Percentiles rank a stretch among this genome's conserved stretches.
Conservation (phyloP, 805 yeast genomes). For the Saccharomycopsis microspora region DNA sequence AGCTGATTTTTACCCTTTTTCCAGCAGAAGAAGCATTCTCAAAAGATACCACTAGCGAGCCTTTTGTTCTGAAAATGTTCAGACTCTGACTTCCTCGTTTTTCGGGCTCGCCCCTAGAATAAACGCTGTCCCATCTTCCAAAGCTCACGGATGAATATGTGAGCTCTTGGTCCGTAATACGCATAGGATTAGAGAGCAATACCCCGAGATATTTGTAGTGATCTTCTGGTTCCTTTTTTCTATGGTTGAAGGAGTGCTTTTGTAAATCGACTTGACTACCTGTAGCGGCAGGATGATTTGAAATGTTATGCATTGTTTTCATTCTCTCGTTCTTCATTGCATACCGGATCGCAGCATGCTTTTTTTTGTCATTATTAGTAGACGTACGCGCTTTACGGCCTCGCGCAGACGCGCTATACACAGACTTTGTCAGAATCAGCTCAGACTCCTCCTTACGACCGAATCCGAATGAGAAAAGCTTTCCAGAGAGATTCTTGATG, state of each 20-base stretch:
- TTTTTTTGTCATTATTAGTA: no score
- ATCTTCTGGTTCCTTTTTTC: background rate
- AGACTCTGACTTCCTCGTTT: background rate
- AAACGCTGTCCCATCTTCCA: slow-evolving; percentile 88
- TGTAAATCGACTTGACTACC: background rate
- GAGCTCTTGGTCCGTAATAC: slow-evolving; percentile 31
- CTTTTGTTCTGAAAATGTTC: background rate
- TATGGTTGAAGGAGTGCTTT: no score
- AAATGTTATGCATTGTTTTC: background rate
- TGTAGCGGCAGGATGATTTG: background rate
- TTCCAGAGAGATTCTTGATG: no score
- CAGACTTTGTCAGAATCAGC: no score
- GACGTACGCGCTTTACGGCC: no score
- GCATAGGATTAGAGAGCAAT: slow-evolving; percentile 60
- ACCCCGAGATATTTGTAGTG: slow-evolving; percentile 32
- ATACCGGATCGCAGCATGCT: no score
- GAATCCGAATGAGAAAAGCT: no score
- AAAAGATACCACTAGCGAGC: no score
- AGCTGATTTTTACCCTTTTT: slow-evolving; percentile 48
- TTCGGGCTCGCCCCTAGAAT: slow-evolving; percentile 33
- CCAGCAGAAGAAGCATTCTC: background rate
- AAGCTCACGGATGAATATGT: slow-evolving; percentile 45
- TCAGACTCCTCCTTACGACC: no score
- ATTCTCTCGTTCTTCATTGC: no score
- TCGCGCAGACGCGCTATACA: no score